These are phyloP conservation scores for Beauveria sp. DNA, from an alignment of 2,329 filamentous ascomycete species.

Conservation along the genomic window DNA sequence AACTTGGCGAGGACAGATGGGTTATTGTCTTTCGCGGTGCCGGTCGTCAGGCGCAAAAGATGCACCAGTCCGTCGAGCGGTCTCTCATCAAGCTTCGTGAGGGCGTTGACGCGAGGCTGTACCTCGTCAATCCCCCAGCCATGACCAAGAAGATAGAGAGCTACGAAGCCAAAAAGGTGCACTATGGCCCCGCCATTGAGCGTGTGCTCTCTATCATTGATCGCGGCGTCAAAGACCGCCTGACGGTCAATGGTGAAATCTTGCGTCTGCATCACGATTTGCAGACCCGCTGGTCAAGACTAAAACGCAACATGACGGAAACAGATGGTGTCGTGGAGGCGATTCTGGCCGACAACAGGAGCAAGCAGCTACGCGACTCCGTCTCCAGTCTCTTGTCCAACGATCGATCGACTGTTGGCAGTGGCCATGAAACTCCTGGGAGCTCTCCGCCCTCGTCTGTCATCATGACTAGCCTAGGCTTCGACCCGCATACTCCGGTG, in stretches of 20 bases:
- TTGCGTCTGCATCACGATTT: slow-evolving; percentile 79
- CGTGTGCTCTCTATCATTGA: slow-evolving; percentile 88
- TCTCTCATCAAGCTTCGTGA: slow-evolving; percentile 78
- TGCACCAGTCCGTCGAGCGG: slow-evolving; percentile 90
- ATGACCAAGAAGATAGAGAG: slow-evolving; percentile 81
- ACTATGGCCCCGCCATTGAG: slow-evolving; percentile 90
- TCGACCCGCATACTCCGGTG: slow-evolving; percentile 39
- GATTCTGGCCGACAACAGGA: slow-evolving; percentile 51
- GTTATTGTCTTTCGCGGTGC: slow-evolving; percentile 91
- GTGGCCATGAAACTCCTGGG: slow-evolving; percentile 62
- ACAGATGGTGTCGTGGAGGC: slow-evolving; percentile 72
- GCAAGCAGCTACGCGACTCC: slow-evolving; percentile 79
- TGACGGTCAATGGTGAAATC: slow-evolving; percentile 95
- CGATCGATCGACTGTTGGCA: slow-evolving; percentile 64
- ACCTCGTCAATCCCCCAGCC: slow-evolving; percentile 61
- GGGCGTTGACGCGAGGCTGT: slow-evolving; percentile 65
- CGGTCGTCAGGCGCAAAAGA: slow-evolving; percentile 84
- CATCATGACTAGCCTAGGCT: slow-evolving; percentile 49
- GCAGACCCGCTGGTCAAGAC: slow-evolving; percentile 68
- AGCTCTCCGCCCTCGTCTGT: slow-evolving; percentile 58
- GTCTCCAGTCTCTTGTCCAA: slow-evolving; percentile 87
- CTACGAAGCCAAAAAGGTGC: slow-evolving; percentile 89
- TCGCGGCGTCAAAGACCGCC: slow-evolving; percentile 87
- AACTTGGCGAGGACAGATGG: slow-evolving; percentile 93
- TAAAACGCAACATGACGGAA: slow-evolving; percentile 70